Percentiles rank a stretch among this genome's conserved stretches.
These are phyloP conservation scores for Aureobasidium sp. DNA, from an alignment of 2,329 filamentous ascomycete species.

Conservation along the genomic window DNA sequence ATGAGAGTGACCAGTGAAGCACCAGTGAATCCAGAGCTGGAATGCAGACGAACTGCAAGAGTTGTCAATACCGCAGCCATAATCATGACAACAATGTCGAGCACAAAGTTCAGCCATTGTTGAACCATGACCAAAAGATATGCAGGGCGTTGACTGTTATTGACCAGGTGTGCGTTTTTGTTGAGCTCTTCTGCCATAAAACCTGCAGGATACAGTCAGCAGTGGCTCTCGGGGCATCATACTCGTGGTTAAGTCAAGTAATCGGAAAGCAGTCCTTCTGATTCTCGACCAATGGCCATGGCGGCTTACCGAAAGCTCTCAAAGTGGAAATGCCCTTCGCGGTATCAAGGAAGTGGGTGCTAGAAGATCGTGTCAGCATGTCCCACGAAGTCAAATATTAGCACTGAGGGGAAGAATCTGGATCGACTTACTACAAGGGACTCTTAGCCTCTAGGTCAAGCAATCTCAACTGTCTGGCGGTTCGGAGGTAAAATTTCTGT, in stretches of 20 bases:
- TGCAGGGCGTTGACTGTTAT: slow-evolving; percentile 37
- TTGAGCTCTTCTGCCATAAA: slow-evolving; percentile 36
- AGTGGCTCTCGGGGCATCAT: slow-evolving; percentile 17
- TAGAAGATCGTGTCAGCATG: slow-evolving; percentile 33
- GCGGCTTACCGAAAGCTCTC: slow-evolving; percentile 44
- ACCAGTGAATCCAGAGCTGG: slow-evolving; percentile 34
- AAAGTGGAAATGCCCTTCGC: slow-evolving; percentile 43
- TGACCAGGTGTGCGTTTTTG: slow-evolving; percentile 26
- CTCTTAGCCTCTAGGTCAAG: slow-evolving; percentile 47
- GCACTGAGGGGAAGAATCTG: too few species aligned
- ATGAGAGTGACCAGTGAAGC: slow-evolving; percentile 49
- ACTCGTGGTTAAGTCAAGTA: neutral
- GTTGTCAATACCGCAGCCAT: slow-evolving; percentile 24
- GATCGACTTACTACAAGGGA: slow-evolving; percentile 39
- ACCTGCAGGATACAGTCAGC: slow-evolving; percentile 36
- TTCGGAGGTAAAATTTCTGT: slow-evolving; percentile 41
- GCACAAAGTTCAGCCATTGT: slow-evolving; percentile 36
- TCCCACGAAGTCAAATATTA: slow-evolving; percentile 19
- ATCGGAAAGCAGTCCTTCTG: slow-evolving; percentile 16
- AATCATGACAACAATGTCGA: slow-evolving; percentile 34
- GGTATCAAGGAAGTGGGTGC: slow-evolving; percentile 46
- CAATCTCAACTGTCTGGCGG: slow-evolving; percentile 44
- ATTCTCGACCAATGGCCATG: slow-evolving; percentile 23
- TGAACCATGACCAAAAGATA: slow-evolving; percentile 41
- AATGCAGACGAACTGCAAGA: slow-evolving; percentile 38